A percentile compares a stretch with the other conserved stretches of the same genome.
These are phyloP conservation scores for Leccinum disarticulatum DNA, from an alignment of 768 basidiomycete species.

Conservation along the genomic window DNA sequence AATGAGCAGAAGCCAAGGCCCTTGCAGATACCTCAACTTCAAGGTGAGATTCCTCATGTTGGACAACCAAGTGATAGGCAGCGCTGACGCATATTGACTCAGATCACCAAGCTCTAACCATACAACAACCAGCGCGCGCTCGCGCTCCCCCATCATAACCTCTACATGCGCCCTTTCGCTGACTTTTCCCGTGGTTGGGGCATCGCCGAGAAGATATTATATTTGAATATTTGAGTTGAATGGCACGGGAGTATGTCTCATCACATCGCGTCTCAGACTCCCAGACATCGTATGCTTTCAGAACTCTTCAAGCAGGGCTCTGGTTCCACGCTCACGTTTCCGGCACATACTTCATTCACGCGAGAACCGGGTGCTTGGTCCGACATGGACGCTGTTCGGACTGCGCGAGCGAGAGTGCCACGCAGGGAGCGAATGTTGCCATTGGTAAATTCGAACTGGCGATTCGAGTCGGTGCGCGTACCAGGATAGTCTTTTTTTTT, in stretches of 20 bases:
- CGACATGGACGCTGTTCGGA: slow-evolving; percentile 61
- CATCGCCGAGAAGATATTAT: slow-evolving; percentile 83
- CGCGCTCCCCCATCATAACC: slow-evolving; percentile 73
- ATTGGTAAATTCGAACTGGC: slow-evolving; percentile 88
- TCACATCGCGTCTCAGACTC: neutral
- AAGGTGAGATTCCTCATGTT: slow-evolving; percentile 52
- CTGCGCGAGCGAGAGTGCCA: slow-evolving; percentile 52
- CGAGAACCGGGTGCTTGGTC: slow-evolving; percentile 31
- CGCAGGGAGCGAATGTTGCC: slow-evolving; percentile 39
- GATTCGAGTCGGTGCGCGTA: slow-evolving; percentile 54
- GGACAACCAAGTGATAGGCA: neutral
- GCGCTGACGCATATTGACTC: neutral
- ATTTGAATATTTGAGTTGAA: slow-evolving; percentile 98
- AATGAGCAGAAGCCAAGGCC: slow-evolving; percentile 99
- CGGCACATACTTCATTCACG: slow-evolving; percentile 25
- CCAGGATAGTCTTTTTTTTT: neutral
- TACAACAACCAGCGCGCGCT: slow-evolving; percentile 87
- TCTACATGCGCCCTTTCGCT: slow-evolving; percentile 74
- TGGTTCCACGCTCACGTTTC: slow-evolving; percentile 59
- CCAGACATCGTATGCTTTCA: slow-evolving; percentile 83
- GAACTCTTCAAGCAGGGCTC: slow-evolving; percentile 87
- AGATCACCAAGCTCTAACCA: slow-evolving; percentile 89
- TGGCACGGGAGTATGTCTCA: slow-evolving; percentile 76
- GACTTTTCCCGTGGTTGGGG: slow-evolving; percentile 92
- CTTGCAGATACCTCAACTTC: slow-evolving; percentile 91